Conservation (phyloP, 805 yeast genomes). For the Vanderwaltozyma polyspora region DNA sequence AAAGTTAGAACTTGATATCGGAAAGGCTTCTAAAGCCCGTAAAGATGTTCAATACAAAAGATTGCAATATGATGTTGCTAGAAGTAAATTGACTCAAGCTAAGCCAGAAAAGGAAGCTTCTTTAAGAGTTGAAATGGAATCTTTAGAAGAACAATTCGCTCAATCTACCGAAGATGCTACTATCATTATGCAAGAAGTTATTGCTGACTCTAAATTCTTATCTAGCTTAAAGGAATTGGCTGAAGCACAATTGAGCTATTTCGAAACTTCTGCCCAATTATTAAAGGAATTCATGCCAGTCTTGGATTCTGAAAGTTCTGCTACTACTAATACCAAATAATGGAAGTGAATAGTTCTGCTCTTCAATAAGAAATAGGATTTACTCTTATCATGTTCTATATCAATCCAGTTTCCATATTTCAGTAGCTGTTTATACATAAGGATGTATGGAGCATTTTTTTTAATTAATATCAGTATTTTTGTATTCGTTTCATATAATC, state of each 20-base stretch:
- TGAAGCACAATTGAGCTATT: constrained; percentile 71
- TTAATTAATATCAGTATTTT: too few species aligned
- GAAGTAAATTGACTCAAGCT: constrained; percentile 41
- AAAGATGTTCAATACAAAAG: constrained; percentile 68
- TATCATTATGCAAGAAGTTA: constrained; percentile 67
- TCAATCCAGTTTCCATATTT: too few species aligned
- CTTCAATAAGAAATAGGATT: too few species aligned
- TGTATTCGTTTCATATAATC: too few species aligned
- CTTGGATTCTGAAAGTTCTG: not conserved
- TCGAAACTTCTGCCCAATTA: constrained; percentile 60
- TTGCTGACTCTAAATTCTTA: constrained; percentile 58
- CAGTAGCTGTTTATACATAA: too few species aligned
- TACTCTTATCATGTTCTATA: too few species aligned
- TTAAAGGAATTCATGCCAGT: constrained; percentile 38
- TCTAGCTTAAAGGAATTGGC: constrained; percentile 57
- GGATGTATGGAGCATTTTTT: too few species aligned
- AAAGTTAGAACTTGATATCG: constrained; percentile 48
- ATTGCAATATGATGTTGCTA: constrained; percentile 67
- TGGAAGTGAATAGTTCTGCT: not conserved
- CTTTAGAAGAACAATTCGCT: constrained; percentile 81
- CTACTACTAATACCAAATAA: not conserved
- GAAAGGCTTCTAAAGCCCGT: constrained; percentile 57
- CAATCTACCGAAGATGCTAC: constrained; percentile 84
- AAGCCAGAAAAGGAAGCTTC: constrained; percentile 59
- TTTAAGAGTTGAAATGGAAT: constrained; percentile 65